Conservation (phyloP, 768 basidiomycete genomes). For the Tylopilus cervinicoccineus region DNA sequence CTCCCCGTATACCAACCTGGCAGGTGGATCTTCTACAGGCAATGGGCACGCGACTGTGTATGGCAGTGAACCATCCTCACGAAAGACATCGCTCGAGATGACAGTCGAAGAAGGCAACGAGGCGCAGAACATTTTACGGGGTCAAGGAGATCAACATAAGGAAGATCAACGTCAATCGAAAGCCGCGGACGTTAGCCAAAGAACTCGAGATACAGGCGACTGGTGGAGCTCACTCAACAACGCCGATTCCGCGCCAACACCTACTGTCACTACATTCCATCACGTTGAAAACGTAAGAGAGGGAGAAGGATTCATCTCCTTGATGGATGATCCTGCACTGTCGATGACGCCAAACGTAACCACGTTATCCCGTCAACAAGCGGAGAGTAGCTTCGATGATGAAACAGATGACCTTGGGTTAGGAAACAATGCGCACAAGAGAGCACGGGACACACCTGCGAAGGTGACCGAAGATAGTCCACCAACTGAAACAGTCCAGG, state of each 20-base stretch:
- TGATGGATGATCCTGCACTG: constrained; percentile 65
- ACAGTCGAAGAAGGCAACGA: constrained; percentile 25
- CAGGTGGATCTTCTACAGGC: constrained; percentile 24
- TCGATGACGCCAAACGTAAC: constrained; percentile 31
- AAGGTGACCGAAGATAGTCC: constrained; percentile 26
- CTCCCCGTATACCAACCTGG: constrained; percentile 28
- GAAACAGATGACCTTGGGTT: constrained; percentile 90
- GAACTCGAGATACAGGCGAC: constrained; percentile 35
- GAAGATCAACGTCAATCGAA: constrained; percentile 3
- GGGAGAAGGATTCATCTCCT: constrained; percentile 70
- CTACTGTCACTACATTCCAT: constrained; percentile 66
- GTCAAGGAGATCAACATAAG: constrained; percentile 5
- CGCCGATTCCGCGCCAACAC: constrained; percentile 47
- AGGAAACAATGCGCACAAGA: constrained; percentile 61
- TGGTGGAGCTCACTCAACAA: constrained; percentile 64
- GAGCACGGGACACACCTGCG: constrained; percentile 28
- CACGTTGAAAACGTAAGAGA: constrained; percentile 43
- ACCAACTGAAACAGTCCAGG: constrained; percentile 14
- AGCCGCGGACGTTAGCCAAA: constrained; percentile 29
- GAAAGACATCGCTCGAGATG: constrained; percentile 30
- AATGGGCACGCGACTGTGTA: constrained; percentile 38
- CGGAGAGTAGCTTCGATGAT: constrained; percentile 31
- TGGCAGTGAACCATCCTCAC: constrained; percentile 29
- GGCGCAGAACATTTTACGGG: background rate
- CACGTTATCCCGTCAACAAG: constrained; percentile 10